Conservation (phyloP, 2,329 filamentous ascomycete species). For the Penicillium corylophilum region DNA sequence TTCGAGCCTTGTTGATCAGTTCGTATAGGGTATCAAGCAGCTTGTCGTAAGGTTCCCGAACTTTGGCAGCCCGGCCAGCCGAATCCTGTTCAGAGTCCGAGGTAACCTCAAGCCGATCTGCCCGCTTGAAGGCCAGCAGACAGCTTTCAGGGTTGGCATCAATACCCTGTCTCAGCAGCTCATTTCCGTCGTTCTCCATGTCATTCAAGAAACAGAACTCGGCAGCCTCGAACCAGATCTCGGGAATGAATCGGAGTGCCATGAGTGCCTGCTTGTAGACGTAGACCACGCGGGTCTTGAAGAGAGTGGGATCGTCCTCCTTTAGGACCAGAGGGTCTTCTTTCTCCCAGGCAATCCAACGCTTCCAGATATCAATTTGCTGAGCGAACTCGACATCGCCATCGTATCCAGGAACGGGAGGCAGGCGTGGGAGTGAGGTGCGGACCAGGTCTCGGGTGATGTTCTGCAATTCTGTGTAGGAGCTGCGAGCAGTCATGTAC, state of each 20-base stretch:
- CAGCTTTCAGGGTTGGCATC: constrained; percentile 92
- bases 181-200: constrained; percentile 68
- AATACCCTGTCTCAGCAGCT: constrained; percentile 79
- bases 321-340: constrained; percentile 85
- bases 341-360: constrained; percentile 95
- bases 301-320: constrained; percentile 72
- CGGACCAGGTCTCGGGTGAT: constrained; percentile 74
- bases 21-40: constrained; percentile 86
- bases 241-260: constrained; percentile 90
- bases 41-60: constrained; percentile 79
- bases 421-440: constrained; percentile 74
- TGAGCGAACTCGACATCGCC: constrained; percentile 79
- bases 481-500: constrained; percentile 94
- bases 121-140: constrained; percentile 82
- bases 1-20: constrained; percentile 69
- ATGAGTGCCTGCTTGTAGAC: constrained; percentile 93
- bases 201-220: constrained; percentile 87
- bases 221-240: constrained; percentile 92
- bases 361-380: constrained; percentile 87
- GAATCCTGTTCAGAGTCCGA: constrained; percentile 72
- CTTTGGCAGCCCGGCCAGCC: constrained; percentile 64
- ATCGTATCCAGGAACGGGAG: constrained; percentile 80
- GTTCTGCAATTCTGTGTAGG: constrained; percentile 86
- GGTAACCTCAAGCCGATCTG: constrained; percentile 79
- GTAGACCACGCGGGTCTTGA: constrained; percentile 77